Base-by-base conservation (phyloP, 371 early-diverging fungal species). In the Enteropsectra breve region DNA sequence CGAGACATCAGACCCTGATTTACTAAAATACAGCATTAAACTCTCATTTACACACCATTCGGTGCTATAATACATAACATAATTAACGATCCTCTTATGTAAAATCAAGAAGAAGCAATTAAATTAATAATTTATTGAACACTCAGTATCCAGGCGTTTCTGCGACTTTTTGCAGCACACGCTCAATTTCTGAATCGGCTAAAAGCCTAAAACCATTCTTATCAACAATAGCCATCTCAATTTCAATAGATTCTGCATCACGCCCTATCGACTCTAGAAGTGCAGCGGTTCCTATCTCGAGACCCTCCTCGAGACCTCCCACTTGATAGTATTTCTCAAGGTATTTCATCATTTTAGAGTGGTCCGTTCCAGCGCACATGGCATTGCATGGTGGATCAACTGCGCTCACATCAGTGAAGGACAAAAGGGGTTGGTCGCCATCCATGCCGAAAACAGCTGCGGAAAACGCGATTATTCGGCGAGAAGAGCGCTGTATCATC, bases 341-440 rank as follows among this genome's bases (percentile, higher is more conserved):
- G 63, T 66, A 74, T 54, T 75, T 77, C 30, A 37, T 73, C 77
- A 81, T 77, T 34, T 73, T 64, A 23, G 53, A 28, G 24, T 69
- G 33, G 21, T 74, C 70, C 55, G 74, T 70, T 24, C 81, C 81
- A 18, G 74, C 53, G 3, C 67, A 73, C 36, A 65, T 40, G 0
- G 69, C 79, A 68, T 70, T 70, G 36, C 62, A 74, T 37, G 77
- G 76, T 38, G 73, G 66, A 30, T 61, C 60, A 5, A 73, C 55
- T 15, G 73, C 78, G 28, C 79, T 75, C 15, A 66, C 62, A 57
- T 81, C 78, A 8, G 79, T 77, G 55, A 75, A 73, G 52, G 68
- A 77, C 21, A 81, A 47, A 23, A 56, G 45, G 18, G 78, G 70
- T 13, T 30, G 46, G 24, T 69, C 64, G 13, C 54, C 56, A 30